Base-by-base conservation (phyloP, 1,284 basidiomycete genomes). In the Psilocybe mexicana region DNA sequence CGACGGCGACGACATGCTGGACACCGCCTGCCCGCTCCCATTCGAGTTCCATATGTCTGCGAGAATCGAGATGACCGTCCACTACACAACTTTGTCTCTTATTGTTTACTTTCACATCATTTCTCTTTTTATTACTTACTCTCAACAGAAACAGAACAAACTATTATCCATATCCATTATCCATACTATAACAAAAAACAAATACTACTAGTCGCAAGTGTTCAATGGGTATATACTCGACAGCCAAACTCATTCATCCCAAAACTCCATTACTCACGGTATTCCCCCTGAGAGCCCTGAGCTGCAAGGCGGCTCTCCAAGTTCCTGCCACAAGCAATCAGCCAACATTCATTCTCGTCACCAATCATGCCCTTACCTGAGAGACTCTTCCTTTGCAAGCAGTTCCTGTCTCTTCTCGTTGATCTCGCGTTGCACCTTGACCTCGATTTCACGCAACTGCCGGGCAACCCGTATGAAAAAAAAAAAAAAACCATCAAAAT, bases 351-450 rank as follows among this genome's bases (percentile, higher is more conserved):
- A 49, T 40, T 55, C 40, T 43, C 11, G 55, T 42, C 55, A 11
- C 10, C n/a, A 36, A 12, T n/a, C 24, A 11, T 61, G 58, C 36
- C 45, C 61, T 56, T 61, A 90, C 89, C 90, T 85, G 69, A 92
- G 87, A 42, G 90, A 90, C 75, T 96, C 94, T 73, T 96, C 94
- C 74, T 96, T 96, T 49, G 94, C 93, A 69, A 95, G 76, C 63
- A 99, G 78, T 74, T 99, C 96, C 74, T 99, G 97, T 70, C 96
- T 84, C 83, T 98, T 98, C 82, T 99, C 93, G 76, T 94, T 94
- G 77, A 99, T 96, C 82, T 99, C 97, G 61, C 97, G 88, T 76
- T 98, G 96, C 40, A 98, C 95, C 74, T 94, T 95, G 74, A 98
- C 85, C 74, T 99, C 97, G 73, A 98, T 95, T 79, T 99, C 97